Conservation (phyloP, 169 alveolate species). For the Cryptosporidium ryanae region DNA sequence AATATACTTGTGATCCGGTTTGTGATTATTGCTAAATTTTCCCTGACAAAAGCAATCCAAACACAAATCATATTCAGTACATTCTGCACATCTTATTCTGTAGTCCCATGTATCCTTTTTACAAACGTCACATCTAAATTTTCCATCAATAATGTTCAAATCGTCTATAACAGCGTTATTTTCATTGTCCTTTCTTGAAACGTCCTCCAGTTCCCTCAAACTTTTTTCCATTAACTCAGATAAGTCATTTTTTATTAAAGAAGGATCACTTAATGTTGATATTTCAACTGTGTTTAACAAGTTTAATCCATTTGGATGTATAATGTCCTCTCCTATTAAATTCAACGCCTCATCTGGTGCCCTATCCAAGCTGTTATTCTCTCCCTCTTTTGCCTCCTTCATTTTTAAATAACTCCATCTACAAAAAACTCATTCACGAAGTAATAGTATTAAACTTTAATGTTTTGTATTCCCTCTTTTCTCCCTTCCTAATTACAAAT, state of each 20-base stretch:
- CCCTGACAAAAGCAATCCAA: conserved; percentile 89
- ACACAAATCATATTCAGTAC: conserved; percentile 88
- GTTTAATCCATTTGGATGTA: conserved; percentile 32
- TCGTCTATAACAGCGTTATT: conserved; percentile 13
- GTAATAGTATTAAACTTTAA: neutral
- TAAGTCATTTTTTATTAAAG: conserved; percentile 39
- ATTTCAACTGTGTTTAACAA: conserved; percentile 46
- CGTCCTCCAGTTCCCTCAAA: conserved; percentile 18
- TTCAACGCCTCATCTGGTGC: conserved; percentile 66
- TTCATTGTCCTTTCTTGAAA: neutral
- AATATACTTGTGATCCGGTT: conserved; percentile 85
- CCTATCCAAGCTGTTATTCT: conserved; percentile 1
- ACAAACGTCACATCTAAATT: conserved; percentile 70
- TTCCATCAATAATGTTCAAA: conserved; percentile 64
- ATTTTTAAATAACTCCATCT: neutral
- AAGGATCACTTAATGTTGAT: conserved; percentile 35
- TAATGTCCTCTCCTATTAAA: conserved; percentile 51
- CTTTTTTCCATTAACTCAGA: conserved; percentile 22
- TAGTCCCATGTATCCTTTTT: conserved; percentile 72
- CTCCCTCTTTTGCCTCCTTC: neutral
- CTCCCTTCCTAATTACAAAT: neutral
- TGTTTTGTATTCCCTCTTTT: neutral
- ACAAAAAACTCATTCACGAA: neutral
- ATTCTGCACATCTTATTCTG: conserved; percentile 91
- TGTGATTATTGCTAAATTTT: conserved; percentile 84